Percentiles rank a stretch among this genome's conserved stretches.
Conservation (phyloP, 441 rosid genomes). For the Capsella rubella region DNA sequence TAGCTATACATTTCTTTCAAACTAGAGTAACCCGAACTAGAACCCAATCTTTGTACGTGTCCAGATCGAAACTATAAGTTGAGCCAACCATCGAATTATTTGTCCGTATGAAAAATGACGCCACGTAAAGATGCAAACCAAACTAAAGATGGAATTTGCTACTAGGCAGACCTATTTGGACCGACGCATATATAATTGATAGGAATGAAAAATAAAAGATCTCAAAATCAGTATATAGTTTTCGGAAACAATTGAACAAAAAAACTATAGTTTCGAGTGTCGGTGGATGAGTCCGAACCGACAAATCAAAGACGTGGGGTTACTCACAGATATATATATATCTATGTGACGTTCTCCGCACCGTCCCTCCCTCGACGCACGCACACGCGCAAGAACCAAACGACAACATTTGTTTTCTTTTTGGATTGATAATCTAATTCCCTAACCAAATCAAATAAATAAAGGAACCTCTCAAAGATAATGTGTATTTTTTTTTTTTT, state of each 20-base stretch:
- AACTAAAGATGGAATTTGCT: constrained; percentile 36
- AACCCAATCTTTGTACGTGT: constrained; percentile 2
- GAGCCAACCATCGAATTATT: constrained; percentile 25
- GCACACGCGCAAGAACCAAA: constrained; percentile 41
- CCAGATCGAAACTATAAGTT: neutral
- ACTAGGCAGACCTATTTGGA: constrained; percentile 30
- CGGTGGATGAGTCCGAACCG: constrained; percentile 48
- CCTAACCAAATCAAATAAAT: constrained; percentile 1
- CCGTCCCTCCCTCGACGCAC: constrained; percentile 35
- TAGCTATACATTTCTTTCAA: constrained; percentile 7
- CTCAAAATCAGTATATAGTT: neutral
- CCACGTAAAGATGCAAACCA: constrained; percentile 33
- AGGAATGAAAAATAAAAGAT: constrained; percentile 5
- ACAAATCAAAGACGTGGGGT: constrained; percentile 47
- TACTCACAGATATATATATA: constrained; percentile 27
- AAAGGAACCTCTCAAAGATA: neutral
- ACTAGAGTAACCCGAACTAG: constrained; percentile 2
- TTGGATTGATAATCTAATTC: constrained; percentile 28
- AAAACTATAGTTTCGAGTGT: constrained; percentile 31
- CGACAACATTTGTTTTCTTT: constrained; percentile 41
- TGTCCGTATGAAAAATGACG: constrained; percentile 32
- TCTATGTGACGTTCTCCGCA: constrained; percentile 35
- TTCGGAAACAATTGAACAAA: constrained; percentile 24
- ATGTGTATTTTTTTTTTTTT: neutral
- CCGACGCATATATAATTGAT: constrained; percentile 36